phyloP scores from a whole-genome alignment of 768 basidiomycete species.

The Suillus hirtellus region DNA sequence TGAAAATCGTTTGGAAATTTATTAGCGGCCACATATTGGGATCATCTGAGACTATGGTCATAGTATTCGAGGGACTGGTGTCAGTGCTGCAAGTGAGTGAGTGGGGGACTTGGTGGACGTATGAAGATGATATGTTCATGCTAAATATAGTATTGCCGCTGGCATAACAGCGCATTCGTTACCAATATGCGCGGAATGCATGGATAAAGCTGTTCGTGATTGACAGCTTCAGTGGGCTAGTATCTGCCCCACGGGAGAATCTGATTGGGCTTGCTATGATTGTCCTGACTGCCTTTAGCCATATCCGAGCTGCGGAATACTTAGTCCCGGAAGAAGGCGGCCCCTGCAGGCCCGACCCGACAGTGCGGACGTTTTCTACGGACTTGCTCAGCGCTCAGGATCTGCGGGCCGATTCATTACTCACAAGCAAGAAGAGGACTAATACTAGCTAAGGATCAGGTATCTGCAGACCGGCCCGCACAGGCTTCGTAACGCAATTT shows the following conservation, averaged over 20 bases:
- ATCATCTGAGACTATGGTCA: neutral
- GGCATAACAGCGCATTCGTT: neutral
- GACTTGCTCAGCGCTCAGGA: too few relatives aligned
- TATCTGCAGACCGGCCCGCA: neutral
- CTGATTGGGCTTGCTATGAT: too few relatives aligned
- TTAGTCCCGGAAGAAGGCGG: too few relatives aligned
- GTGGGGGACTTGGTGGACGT: neutral
- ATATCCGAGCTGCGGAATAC: too few relatives aligned
- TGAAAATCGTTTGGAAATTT: neutral
- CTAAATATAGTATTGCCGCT: neutral
- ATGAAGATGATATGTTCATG: neutral
- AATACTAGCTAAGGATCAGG: too few relatives aligned
- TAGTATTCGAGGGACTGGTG: neutral
- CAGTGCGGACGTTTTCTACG: too few relatives aligned
- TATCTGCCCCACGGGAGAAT: neutral
- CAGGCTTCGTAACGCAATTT: neutral
- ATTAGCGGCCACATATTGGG: neutral
- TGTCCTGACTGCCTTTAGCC: too few relatives aligned
- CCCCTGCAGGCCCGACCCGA: too few relatives aligned
- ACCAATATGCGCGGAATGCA: neutral
- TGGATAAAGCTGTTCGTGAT: neutral
- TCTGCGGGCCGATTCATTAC: too few relatives aligned
- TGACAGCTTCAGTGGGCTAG: neutral
- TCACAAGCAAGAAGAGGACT: too few relatives aligned
- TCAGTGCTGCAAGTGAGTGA: neutral